phyloP scores from a whole-genome alignment of 164 flowering plant species.

The Akebia trifoliata region DNA sequence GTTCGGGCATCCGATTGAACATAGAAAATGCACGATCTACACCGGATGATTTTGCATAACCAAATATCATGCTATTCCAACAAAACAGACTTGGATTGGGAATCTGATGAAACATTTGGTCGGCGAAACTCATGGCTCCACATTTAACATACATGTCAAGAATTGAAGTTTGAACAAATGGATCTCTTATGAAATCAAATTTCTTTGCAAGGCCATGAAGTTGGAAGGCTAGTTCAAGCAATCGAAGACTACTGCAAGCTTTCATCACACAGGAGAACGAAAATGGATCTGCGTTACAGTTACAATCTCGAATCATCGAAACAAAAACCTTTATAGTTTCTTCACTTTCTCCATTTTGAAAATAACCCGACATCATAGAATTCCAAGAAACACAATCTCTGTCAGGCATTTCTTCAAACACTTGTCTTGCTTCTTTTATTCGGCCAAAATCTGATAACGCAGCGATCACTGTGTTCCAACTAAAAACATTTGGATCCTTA shows the following conservation, averaged over 20 bases:
- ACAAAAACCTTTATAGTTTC: slow-evolving; percentile 28
- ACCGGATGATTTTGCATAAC: slow-evolving; percentile 34
- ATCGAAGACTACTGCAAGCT: slow-evolving; percentile 36
- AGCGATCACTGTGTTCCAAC: slow-evolving; percentile 37
- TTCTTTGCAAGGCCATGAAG: slow-evolving; percentile 35
- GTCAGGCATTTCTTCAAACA: slow-evolving; percentile 51
- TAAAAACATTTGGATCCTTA: slow-evolving; percentile 29
- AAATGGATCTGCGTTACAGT: slow-evolving; percentile 20
- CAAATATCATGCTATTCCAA: slow-evolving; percentile 50
- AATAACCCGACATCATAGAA: slow-evolving; percentile 40
- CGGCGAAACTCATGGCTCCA: slow-evolving; percentile 25
- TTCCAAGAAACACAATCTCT: slow-evolving; percentile 55
- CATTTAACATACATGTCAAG: slow-evolving; percentile 42
- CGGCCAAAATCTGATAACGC: slow-evolving; percentile 25
- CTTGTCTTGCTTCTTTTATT: slow-evolving; percentile 22
- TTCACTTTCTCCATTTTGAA: slow-evolving; percentile 20
- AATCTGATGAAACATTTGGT: slow-evolving; percentile 27
- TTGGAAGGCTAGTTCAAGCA: slow-evolving; percentile 24
- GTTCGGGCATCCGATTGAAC: slow-evolving; percentile 39
- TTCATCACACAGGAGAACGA: slow-evolving; percentile 43
- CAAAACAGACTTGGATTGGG: slow-evolving; percentile 37
- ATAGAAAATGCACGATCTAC: slow-evolving; percentile 23
- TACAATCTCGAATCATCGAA: slow-evolving; percentile 23
- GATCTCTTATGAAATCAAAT: slow-evolving; percentile 20
- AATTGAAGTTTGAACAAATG: slow-evolving; percentile 20